Evolutionary conservation across 805 yeast species (phyloP), one percentile per base, ranked within the genome.

Genomic region (Candida hungchunana): DNA sequence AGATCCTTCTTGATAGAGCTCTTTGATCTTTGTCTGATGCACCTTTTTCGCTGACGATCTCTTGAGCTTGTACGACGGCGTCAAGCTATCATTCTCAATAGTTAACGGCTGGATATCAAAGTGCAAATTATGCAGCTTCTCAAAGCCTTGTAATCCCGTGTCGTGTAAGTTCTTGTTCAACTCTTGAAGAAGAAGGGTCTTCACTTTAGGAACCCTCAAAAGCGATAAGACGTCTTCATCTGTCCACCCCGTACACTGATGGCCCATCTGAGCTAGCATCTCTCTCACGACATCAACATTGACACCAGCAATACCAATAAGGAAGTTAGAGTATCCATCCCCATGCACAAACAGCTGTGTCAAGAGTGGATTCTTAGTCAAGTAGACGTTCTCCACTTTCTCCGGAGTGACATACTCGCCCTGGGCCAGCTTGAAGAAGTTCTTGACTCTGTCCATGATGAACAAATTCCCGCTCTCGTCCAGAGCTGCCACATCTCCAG

Each of bases 321-420:
- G 53, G 46, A 42, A 72, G 15, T 67, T 63, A 41, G 67, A 59
- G 12, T 63, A 54, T 1, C 79, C 65, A 48, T 75, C 77, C 15
- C 84, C 84, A 49, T 76, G 77, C 11, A 68, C 70, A 44, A 63
- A 75, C 18, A 71, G 43, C 52, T 77, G 82, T 4, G 67, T 50
- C 24, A 67, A 43, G 19, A 46, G 26, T 3, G 76, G 62, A 47
- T 66, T 63, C 13, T 58, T 52, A 2, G 75, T 59, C 16, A 73
- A 55, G 50, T 77, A 77, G n/a, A 60, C 57, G 44, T 72, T 75
- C 49, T 78, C 85, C 40, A 78, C 69, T 53, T 66, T 74, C 51
- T 78, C 84, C 3, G 83, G 83, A 6, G 81, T 74, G 22, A 79
- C 67, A 51, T 76, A 79, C 56, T 69, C 73, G 13, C 74, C 74